Evolutionary conservation across 148 eudicot species (phyloP).

Genomic region (Bassia scoparia): DNA sequence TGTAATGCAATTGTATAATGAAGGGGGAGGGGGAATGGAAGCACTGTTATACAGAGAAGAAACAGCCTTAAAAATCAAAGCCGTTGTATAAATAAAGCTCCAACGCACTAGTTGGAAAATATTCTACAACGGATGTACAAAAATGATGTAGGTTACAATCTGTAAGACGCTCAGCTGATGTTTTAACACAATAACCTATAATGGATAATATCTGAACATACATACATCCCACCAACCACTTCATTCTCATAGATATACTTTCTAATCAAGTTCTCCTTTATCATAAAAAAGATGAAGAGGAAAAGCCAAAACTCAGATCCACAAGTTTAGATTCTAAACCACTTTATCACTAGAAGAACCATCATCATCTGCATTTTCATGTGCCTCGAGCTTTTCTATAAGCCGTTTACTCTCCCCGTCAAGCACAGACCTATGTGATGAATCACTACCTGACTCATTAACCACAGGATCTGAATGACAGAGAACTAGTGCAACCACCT

Average conservation of each 20-base stretch:
- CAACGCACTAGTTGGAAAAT: not conserved
- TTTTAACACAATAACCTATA: not conserved
- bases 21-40: not conserved
- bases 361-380: constrained; percentile 67
- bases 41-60: not conserved
- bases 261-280: too few relatives aligned
- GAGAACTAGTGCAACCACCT: constrained; percentile 84
- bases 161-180: not conserved
- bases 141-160: not conserved
- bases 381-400: constrained; percentile 59
- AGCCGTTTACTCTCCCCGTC: constrained; percentile 67
- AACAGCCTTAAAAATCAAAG: not conserved
- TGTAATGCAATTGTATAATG: not conserved
- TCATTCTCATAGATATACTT: not conserved
- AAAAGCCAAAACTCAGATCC: not conserved
- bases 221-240: not conserved
- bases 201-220: not conserved
- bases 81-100: not conserved
- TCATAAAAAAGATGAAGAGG: not conserved
- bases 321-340: not conserved
- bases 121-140: not conserved
- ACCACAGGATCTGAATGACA: constrained; percentile 94
- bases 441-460: constrained; percentile 61
- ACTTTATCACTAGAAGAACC: constrained; percentile 66
- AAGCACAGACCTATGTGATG: constrained; percentile 57